Base-by-base conservation (phyloP, 2,329 filamentous ascomycete species). In the Tolypocladium tropicale region DNA sequence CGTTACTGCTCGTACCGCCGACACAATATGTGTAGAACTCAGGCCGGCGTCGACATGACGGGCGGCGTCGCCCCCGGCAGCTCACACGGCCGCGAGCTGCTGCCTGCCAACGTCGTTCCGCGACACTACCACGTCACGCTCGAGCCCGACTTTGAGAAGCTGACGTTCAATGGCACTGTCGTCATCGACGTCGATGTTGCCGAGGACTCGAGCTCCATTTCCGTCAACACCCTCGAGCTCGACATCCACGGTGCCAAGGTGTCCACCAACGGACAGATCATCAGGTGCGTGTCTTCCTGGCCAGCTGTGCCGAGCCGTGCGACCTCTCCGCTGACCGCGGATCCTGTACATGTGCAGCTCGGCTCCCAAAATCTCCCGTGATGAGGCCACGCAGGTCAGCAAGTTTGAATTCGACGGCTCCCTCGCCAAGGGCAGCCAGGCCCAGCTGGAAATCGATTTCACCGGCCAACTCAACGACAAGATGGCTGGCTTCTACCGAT, bases 401-500 rank as follows among this genome's bases (percentile, higher is more conserved):
- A 95, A 85, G 66, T 80, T 96, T 69, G 83, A 83, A 62, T 91
- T 97, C 67, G 80, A 85, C 62, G 80, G 91, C 68, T 79, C 78
- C 51, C 77, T 97, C 59, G 72, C 83, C 25, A 87, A 88, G 60
- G 90, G 89, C 28, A 80, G 82, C 66, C 92, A 91, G 77, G 89
- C 88, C 23, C 85, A 65, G 83, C 82, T 63, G 54, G 70, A 71
- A 37, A 73, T 79, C 57, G 69, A 70, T 49, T 96, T 95, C 73
- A 85, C 82, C 11, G 91, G 91, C 43, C 80, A 78, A 48, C 76
- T 96, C 66, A 96, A 95, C 72, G 89, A 95, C 70, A 93, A 94
- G 74, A 95, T 97, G 90, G 92, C 92, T 52, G 93, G 93, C 52
- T 97, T 97, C 81, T 97, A 97, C 75, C 85, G 93, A 57, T 96